These are phyloP conservation scores for Fusarium stilboides DNA, from an alignment of 2,329 filamentous ascomycete genomes.

Conservation along the genomic window DNA sequence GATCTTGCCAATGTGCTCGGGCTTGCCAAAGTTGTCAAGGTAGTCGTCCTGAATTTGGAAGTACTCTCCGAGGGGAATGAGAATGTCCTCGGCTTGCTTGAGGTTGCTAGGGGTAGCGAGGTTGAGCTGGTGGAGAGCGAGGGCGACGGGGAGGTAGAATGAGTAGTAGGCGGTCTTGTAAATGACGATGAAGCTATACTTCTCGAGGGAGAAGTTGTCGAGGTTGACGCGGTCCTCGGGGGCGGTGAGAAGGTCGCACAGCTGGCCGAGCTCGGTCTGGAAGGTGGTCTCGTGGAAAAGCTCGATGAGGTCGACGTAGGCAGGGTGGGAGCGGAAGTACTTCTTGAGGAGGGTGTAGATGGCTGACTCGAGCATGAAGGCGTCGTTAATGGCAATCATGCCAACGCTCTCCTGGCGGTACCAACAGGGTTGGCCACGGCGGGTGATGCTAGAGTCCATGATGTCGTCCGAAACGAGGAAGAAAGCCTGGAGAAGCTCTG, in stretches of 20 bases:
- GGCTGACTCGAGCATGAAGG: conserved; percentile 91
- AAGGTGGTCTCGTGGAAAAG: conserved; percentile 95
- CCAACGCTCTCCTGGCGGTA: conserved; percentile 91
- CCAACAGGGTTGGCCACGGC: conserved; percentile 96
- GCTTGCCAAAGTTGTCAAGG: conserved; percentile 96
- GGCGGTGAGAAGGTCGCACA: conserved; percentile 94
- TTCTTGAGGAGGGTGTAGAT: conserved; percentile 96
- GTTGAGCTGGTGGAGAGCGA: conserved; percentile 88
- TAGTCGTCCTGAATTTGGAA: conserved; percentile 99
- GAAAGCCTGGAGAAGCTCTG: conserved; percentile 97
- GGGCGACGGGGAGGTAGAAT: conserved; percentile 96
- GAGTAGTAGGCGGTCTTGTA: conserved; percentile 99
- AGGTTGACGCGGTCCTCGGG: conserved; percentile 95
- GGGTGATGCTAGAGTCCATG: conserved; percentile 96
- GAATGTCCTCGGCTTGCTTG: conserved; percentile 88
- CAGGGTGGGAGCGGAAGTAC: conserved; percentile 88
- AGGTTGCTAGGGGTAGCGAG: conserved; percentile 91
- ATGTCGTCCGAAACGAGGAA: conserved; percentile 99
- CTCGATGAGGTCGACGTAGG: conserved; percentile 93
- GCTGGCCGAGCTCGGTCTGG: conserved; percentile 96
- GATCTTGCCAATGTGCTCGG: conserved; percentile 96
- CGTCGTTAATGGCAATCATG: conserved; percentile 98
- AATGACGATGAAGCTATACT: conserved; percentile 98
- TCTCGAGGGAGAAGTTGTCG: conserved; percentile 93
- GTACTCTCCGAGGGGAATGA: conserved; percentile 98